phyloP scores from a whole-genome alignment of 2,329 filamentous ascomycete genomes.

The Thermoascus crustaceus region DNA sequence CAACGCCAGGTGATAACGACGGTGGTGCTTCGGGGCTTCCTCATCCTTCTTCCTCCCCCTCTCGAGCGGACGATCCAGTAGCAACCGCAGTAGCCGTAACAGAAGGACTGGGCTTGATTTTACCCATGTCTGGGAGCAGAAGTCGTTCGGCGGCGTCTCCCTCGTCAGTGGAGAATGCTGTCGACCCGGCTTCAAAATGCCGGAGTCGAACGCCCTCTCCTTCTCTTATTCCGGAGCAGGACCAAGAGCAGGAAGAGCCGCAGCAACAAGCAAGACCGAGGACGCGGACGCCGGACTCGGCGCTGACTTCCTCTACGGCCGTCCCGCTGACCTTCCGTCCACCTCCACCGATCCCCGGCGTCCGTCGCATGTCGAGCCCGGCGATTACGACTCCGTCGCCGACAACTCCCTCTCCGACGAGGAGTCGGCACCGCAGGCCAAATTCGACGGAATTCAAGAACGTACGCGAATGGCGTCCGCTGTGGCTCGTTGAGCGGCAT shows the following conservation, averaged over 20 bases:
- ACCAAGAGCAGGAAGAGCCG: slow-evolving; percentile 10
- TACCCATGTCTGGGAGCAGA: no score
- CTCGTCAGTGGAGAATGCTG: slow-evolving; percentile 19
- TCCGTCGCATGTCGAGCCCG: slow-evolving; percentile 28
- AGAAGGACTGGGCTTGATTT: no score
- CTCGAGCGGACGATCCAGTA: slow-evolving; percentile 14
- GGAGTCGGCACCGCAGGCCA: slow-evolving; percentile 40
- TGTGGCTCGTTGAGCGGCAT: slow-evolving; percentile 70
- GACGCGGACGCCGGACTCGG: slow-evolving; percentile 16
- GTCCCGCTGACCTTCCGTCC: slow-evolving; percentile 50
- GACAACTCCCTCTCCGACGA: no score
- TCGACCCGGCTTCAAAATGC: slow-evolving; percentile 22
- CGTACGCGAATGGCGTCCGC: slow-evolving; percentile 63
- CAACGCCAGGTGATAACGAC: slow-evolving; percentile 24
- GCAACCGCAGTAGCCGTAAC: slow-evolving; percentile 15
- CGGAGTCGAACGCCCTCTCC: slow-evolving; percentile 28
- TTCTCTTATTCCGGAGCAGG: slow-evolving; percentile 13
- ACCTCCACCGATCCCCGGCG: slow-evolving; percentile 39
- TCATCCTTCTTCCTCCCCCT: slow-evolving; percentile 5
- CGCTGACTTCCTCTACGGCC: slow-evolving; percentile 41
- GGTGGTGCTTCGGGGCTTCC: slow-evolving; percentile 40
- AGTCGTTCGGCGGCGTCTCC: slow-evolving; percentile 31
- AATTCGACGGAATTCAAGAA: slow-evolving; percentile 46
- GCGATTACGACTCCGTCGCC: slow-evolving; percentile 28
- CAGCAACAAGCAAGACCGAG: slow-evolving; percentile 22